Conservation (phyloP, 208 protist species). For the Leishmania lainsoni region DNA sequence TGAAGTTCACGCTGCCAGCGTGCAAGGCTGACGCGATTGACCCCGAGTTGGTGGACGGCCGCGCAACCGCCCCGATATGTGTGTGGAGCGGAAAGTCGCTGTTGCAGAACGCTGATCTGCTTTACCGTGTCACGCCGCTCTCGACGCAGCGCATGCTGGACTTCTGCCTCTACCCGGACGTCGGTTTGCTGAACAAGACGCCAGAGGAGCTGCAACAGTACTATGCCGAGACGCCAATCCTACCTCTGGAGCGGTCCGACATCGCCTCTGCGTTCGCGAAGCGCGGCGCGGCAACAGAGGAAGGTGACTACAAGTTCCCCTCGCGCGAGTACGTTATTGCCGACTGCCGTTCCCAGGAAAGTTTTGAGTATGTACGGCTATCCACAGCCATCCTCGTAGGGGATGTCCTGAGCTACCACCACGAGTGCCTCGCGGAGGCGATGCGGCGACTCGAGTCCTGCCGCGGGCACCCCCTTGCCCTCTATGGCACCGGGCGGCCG, state of each 20-base stretch:
- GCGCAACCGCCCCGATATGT: slow-evolving; percentile 50
- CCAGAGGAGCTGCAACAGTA: slow-evolving; percentile 55
- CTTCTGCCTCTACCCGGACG: slow-evolving; percentile 60
- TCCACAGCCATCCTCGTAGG: slow-evolving; percentile 77
- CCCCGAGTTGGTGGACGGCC: slow-evolving; percentile 48
- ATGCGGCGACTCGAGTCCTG: slow-evolving; percentile 44
- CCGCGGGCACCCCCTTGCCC: slow-evolving; percentile 60
- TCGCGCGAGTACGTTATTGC: slow-evolving; percentile 78
- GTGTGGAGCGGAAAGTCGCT: slow-evolving; percentile 69
- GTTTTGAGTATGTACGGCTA: slow-evolving; percentile 85
- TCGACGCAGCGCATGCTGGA: slow-evolving; percentile 68
- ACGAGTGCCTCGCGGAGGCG: slow-evolving; percentile 37
- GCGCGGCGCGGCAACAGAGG: background rate
- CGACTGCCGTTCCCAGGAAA: slow-evolving; percentile 83
- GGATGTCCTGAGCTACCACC: slow-evolving; percentile 53
- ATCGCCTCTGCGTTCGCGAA: slow-evolving; percentile 62
- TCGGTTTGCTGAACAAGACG: slow-evolving; percentile 49
- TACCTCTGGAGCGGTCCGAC: slow-evolving; percentile 81
- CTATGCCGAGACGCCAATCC: slow-evolving; percentile 54
- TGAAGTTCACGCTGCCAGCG: slow-evolving; percentile 44
- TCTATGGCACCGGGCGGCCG: slow-evolving; percentile 36
- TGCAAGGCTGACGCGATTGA: slow-evolving; percentile 44
- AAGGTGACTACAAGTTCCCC: slow-evolving; percentile 8
- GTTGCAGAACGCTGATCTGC: slow-evolving; percentile 77
- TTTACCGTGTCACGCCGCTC: slow-evolving; percentile 70